Conservation (phyloP, 83 land plant genomes). For the Picea mariana region DNA sequence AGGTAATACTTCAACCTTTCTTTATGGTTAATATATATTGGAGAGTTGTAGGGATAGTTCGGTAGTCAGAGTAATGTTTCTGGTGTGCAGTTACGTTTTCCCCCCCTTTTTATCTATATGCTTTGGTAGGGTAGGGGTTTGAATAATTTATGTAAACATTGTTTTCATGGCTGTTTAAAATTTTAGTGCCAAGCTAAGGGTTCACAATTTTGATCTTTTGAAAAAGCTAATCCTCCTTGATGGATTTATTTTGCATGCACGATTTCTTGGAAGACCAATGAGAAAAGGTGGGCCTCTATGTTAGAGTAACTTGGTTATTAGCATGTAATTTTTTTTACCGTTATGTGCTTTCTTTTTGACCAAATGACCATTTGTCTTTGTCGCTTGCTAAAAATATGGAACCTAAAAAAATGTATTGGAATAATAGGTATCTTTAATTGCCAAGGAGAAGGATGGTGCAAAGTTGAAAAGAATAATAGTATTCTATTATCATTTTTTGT, state of each 20-base stretch:
- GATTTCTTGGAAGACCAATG: conserved; percentile 89
- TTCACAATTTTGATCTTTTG: conserved; percentile 78
- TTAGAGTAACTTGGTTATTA: no score
- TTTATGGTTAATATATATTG: no score
- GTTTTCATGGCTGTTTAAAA: not conserved
- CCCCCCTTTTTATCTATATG: no score
- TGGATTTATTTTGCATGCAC: conserved; percentile 83
- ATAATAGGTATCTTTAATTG: conserved; percentile 89
- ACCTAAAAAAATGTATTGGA: not conserved
- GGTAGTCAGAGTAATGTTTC: no score
- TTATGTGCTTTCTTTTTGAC: not conserved
- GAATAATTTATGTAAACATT: no score
- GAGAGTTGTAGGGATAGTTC: no score
- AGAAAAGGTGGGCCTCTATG: conserved; percentile 43
- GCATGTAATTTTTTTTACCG: no score
- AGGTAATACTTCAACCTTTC: no score
- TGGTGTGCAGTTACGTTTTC: no score
- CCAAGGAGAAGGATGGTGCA: conserved; percentile 59
- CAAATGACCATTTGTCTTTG: conserved; percentile 15
- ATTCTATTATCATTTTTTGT: no score
- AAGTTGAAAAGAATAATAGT: conserved; percentile 15
- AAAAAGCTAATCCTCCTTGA: conserved; percentile 87
- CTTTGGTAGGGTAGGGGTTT: no score
- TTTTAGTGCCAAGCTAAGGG: conserved; percentile 88
- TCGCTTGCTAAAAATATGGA: conserved; percentile 31